These are phyloP conservation scores for Calocybe indica DNA, from an alignment of 768 basidiomycete species.

Conservation along the genomic window DNA sequence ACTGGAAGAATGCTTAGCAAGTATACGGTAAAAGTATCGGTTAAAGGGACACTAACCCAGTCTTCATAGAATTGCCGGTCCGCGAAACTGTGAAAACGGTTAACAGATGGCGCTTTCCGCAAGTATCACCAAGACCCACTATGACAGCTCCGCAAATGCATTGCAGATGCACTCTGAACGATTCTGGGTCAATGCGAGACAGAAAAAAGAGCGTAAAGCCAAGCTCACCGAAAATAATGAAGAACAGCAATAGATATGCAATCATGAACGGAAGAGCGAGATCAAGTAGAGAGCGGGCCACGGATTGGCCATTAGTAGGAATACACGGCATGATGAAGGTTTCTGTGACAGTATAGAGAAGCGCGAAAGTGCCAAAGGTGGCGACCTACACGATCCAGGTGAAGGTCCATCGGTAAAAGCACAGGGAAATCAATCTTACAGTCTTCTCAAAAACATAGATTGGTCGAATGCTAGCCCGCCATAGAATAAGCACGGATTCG, in stretches of 20 bases:
- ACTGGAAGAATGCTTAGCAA: slow-evolving; percentile 7
- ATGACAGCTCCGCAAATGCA: slow-evolving; percentile 88
- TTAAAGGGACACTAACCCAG: slow-evolving; percentile 50
- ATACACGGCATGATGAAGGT: slow-evolving; percentile 87
- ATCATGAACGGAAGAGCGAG: slow-evolving; percentile 92
- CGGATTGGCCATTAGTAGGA: slow-evolving; percentile 62
- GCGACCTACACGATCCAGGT: slow-evolving; percentile 57
- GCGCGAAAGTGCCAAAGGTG: slow-evolving; percentile 92
- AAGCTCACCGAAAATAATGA: slow-evolving; percentile 71
- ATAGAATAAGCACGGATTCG: neutral
- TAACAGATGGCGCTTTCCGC: neutral
- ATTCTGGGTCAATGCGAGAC: neutral
- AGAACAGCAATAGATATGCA: slow-evolving; percentile 81
- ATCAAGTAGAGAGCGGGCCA: slow-evolving; percentile 74
- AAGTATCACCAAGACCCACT: slow-evolving; percentile 36
- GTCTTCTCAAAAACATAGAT: slow-evolving; percentile 79
- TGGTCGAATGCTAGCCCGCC: slow-evolving; percentile 54
- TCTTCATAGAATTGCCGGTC: slow-evolving; percentile 97
- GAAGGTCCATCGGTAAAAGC: slow-evolving; percentile 29
- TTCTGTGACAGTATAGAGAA: slow-evolving; percentile 92
- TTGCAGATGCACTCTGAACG: slow-evolving; percentile 89
- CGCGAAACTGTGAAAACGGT: slow-evolving; percentile 61
- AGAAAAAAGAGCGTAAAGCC: neutral
- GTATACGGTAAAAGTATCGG: neutral
- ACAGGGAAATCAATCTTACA: slow-evolving; percentile 25